Conservation (phyloP, 2,329 filamentous ascomycete species). For the Colletotrichum coccodes region DNA sequence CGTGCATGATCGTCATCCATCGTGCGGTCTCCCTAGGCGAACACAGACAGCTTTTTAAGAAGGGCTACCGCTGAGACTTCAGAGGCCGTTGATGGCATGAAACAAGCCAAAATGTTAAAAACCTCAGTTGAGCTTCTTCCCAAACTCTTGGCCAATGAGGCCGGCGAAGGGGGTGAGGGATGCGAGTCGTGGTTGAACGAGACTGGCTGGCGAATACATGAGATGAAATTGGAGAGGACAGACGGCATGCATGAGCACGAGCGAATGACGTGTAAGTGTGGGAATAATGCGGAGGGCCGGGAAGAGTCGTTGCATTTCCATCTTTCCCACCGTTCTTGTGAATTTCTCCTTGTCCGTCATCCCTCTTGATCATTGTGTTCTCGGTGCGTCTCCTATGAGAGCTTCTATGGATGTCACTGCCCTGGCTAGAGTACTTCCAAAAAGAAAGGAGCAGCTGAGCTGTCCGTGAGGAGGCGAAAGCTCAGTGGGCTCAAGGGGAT, state of each 20-base stretch:
- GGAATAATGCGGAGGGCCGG: background rate
- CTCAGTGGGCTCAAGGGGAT: conserved; percentile 18
- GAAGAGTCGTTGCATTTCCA: too few species aligned
- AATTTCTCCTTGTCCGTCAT: background rate
- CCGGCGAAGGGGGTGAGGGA: background rate
- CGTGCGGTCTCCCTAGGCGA: background rate
- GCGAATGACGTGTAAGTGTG: background rate
- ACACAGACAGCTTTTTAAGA: background rate
- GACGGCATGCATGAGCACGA: conserved; percentile 2
- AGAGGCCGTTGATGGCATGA: conserved; percentile 25
- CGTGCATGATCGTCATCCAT: conserved; percentile 1
- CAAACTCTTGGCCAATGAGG: conserved; percentile 18
- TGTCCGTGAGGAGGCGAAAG: background rate
- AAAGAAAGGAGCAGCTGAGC: background rate
- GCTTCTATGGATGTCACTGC: background rate
- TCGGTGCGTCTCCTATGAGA: background rate
- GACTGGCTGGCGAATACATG: conserved; percentile 18
- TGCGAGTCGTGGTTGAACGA: conserved; percentile 15
- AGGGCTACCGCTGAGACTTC: background rate
- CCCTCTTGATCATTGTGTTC: too few species aligned
- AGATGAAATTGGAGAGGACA: conserved; percentile 17
- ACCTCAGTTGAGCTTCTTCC: conserved; percentile 18
- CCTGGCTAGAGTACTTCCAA: background rate
- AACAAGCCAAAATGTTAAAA: conserved; percentile 22
- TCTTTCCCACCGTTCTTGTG: background rate